Base-by-base conservation (phyloP, 2,329 filamentous ascomycete genomes). In the Colletotrichum spinosum region DNA sequence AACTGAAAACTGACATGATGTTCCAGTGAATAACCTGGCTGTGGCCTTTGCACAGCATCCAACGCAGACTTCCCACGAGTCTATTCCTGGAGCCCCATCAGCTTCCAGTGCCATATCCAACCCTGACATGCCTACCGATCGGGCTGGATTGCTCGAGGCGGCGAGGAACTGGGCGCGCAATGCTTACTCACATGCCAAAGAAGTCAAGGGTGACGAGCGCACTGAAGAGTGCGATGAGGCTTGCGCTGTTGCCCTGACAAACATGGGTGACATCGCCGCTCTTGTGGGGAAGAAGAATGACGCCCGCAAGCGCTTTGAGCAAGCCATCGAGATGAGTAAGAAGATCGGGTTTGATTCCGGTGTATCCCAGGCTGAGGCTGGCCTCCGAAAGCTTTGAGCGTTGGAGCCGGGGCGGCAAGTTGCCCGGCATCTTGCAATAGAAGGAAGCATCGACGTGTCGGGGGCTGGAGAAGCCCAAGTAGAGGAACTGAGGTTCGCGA, bases 241-340 rank as follows among this genome's bases (percentile, higher is more conserved):
- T 2, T 97, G 94, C 73, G 91, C 91, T 2, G 91, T 91, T 6
- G 92, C 94, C 8, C 88, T 92, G n/a, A 92, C 93, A 76, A 97
- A 97, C 74, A 86, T 97, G 57, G 95, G 90, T 33, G 92, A 97
- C 71, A 90, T 97, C 70, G 90, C 92, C 1, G 88, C 92, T 69
- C 90, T 96, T 86, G 79, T 89, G 65, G 90, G 91, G 1, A 85
- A 92, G 70, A 72, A 83, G 1, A 80, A 81, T 4, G 84, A 91
- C 69, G 94, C 95, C 2, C 84, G 84, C 71, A 84, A 83, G 70
- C 86, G 86, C 73, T 97, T 92, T 73, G 79, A 84, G 58, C 87
- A 97, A 74, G 90, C 92, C 9, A 84, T 87, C 58, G 83, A 83
- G 17, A 76, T 95, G 75, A 85, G 87, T 67, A 81, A 79, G 69